Percentiles rank a stretch among this genome's conserved stretches.
Conservation (phyloP, 805 yeast species). For the Brettanomyces nanus region DNA sequence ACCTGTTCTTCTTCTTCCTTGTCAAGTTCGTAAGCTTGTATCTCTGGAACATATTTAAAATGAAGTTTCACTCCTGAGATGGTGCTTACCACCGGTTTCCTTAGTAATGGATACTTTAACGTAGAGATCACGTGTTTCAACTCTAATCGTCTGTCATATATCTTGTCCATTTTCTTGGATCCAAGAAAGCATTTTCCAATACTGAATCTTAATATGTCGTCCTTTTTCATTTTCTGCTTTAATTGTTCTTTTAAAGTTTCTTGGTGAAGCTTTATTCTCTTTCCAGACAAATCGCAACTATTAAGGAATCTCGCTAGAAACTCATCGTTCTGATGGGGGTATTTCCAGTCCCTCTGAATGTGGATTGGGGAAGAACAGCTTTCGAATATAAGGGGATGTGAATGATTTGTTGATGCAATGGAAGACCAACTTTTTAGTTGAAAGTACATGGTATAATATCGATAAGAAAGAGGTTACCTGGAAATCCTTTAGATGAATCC, state of each 20-base stretch:
- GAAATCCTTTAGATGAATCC: too few species aligned
- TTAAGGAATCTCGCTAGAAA: slow-evolving; percentile 14
- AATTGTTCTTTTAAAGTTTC: slow-evolving; percentile 7
- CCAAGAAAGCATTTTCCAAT: background rate
- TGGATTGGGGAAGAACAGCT: slow-evolving; percentile 11
- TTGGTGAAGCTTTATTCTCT: slow-evolving; percentile 12
- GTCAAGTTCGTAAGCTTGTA: slow-evolving; percentile 11
- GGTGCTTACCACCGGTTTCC: slow-evolving; percentile 15
- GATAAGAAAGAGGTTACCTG: too few species aligned
- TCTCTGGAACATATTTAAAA: slow-evolving; percentile 10
- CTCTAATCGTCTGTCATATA: slow-evolving; percentile 11
- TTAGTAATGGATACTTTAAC: slow-evolving; percentile 15
- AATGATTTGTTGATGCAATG: slow-evolving; percentile 15
- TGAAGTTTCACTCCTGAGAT: slow-evolving; percentile 9
- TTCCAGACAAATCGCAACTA: slow-evolving; percentile 19
- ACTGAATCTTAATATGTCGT: background rate
- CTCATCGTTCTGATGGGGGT: slow-evolving; percentile 15
- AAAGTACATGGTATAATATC: slow-evolving; percentile 9
- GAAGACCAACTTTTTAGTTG: slow-evolving; percentile 15
- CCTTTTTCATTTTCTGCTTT: slow-evolving; percentile 6
- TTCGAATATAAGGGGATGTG: slow-evolving; percentile 21
- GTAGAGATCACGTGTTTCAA: slow-evolving; percentile 8
- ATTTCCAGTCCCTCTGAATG: slow-evolving; percentile 8
- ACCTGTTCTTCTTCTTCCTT: slow-evolving; percentile 10
- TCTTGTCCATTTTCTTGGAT: slow-evolving; percentile 6